phyloP scores from a whole-genome alignment of 1,284 basidiomycete species.

The Leucoagaricus sp. region DNA sequence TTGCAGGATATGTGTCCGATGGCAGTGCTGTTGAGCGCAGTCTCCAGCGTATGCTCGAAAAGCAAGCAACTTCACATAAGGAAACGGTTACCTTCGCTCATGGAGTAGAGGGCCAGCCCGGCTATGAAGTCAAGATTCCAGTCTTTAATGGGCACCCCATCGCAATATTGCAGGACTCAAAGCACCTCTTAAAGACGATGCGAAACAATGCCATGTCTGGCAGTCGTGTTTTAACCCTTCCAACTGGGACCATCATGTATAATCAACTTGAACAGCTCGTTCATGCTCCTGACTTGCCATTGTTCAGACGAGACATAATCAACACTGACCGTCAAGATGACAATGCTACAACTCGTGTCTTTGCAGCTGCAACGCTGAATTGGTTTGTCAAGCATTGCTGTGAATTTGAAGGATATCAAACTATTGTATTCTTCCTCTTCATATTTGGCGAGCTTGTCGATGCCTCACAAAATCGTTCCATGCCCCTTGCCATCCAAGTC shows the following conservation, averaged over 20 bases:
- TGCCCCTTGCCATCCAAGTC: conserved; percentile 27
- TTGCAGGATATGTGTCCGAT: conserved; percentile 25
- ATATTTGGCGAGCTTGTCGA: conserved; percentile 36
- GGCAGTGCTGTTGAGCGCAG: conserved; percentile 20
- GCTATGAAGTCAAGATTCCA: not conserved
- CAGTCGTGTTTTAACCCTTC: conserved; percentile 22
- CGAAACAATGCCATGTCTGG: conserved; percentile 14
- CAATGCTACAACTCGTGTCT: conserved; percentile 33
- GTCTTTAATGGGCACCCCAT: not conserved
- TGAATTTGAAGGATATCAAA: conserved; percentile 24
- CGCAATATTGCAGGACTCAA: conserved; percentile 9
- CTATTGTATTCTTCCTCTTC: conserved; percentile 31
- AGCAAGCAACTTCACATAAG: not conserved
- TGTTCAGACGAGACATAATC: conserved; percentile 32
- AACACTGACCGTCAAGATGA: conserved; percentile 39
- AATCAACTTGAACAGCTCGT: conserved; percentile 21
- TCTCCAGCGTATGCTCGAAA: conserved; percentile 10
- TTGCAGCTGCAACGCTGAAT: conserved; percentile 30
- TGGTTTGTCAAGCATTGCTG: conserved; percentile 19
- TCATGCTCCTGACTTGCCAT: conserved; percentile 16
- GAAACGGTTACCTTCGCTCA: not conserved
- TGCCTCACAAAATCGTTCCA: conserved; percentile 34
- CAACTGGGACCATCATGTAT: conserved; percentile 21
- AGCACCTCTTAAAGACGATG: conserved; percentile 10
- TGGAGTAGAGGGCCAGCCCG: not conserved